Evolutionary conservation across 2,329 filamentous ascomycete species (phyloP).

Genomic region (Botrytis elliptica): DNA sequence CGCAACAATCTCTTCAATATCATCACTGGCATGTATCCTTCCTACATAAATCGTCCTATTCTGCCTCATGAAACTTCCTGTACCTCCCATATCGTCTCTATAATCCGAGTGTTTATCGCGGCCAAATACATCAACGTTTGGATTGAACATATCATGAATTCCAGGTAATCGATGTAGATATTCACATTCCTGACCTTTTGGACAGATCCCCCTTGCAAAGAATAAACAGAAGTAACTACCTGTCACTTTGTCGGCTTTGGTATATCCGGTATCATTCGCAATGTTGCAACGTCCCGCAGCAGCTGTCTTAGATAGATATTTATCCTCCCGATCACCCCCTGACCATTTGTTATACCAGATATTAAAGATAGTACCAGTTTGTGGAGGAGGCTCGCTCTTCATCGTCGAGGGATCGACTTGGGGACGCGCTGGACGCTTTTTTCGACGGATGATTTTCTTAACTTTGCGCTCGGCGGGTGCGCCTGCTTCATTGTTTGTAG

Average conservation of each 20-base stretch:
- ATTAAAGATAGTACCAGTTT: slow-evolving; percentile 95
- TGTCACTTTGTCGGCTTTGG: slow-evolving; percentile 69
- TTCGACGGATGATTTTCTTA: slow-evolving; percentile 90
- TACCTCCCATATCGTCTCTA: slow-evolving; percentile 95
- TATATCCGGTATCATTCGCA: slow-evolving; percentile 75
- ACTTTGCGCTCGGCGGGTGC: slow-evolving; percentile 53
- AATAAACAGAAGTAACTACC: slow-evolving; percentile 92
- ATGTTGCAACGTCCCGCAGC: slow-evolving; percentile 87
- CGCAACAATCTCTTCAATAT: slow-evolving; percentile 94
- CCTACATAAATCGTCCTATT: slow-evolving; percentile 94
- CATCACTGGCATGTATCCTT: slow-evolving; percentile 90
- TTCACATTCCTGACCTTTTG: slow-evolving; percentile 88
- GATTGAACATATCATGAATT: slow-evolving; percentile 86
- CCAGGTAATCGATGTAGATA: slow-evolving; percentile 88
- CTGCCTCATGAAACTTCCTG: slow-evolving; percentile 88
- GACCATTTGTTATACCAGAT: slow-evolving; percentile 99
- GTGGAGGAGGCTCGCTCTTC: slow-evolving; percentile 80
- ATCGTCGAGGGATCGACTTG: slow-evolving; percentile 86
- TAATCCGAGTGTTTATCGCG: slow-evolving; percentile 92
- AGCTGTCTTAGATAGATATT: slow-evolving; percentile 77
- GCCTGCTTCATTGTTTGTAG: slow-evolving; percentile 34
- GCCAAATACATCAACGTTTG: slow-evolving; percentile 93
- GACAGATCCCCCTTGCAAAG: slow-evolving; percentile 79
- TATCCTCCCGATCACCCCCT: slow-evolving; percentile 91
- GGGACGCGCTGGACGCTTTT: slow-evolving; percentile 82